These are phyloP conservation scores for Triticum urartu DNA, from an alignment of 176 grass and related monocot species.

Conservation along the genomic window DNA sequence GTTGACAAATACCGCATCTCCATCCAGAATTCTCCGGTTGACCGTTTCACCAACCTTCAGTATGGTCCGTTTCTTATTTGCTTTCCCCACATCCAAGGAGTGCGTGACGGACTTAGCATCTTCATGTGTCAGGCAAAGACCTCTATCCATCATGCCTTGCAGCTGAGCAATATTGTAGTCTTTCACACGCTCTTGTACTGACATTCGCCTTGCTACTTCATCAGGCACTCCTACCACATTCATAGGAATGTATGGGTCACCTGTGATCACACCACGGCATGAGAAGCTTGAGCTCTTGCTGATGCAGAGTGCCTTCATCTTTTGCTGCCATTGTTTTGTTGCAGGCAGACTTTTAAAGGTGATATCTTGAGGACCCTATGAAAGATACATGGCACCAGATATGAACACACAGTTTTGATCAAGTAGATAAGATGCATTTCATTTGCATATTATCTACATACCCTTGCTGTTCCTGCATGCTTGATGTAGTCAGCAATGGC, in stretches of 20 bases:
- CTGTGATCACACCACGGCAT: slow-evolving; percentile 59
- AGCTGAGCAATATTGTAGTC: slow-evolving; percentile 45
- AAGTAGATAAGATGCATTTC: not conserved
- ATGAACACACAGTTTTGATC: slow-evolving; percentile 6
- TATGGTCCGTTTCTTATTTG: slow-evolving; percentile 36
- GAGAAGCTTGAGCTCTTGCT: slow-evolving; percentile 66
- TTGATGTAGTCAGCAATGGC: slow-evolving; percentile 50
- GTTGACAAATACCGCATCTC: slow-evolving; percentile 64
- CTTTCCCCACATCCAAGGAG: slow-evolving; percentile 36
- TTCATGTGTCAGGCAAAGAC: slow-evolving; percentile 54
- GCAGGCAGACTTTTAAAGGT: slow-evolving; percentile 29
- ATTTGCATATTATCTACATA: slow-evolving; percentile 23
- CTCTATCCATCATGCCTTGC: slow-evolving; percentile 44
- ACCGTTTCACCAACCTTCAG: slow-evolving; percentile 56
- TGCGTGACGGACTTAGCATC: slow-evolving; percentile 39
- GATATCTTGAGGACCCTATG: slow-evolving; percentile 39
- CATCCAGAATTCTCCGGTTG: slow-evolving; percentile 51
- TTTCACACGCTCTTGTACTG: slow-evolving; percentile 53
- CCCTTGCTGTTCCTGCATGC: slow-evolving; percentile 49
- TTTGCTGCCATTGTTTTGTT: slow-evolving; percentile 60
- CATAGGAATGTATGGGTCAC: slow-evolving; percentile 63
- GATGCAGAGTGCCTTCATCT: slow-evolving; percentile 59
- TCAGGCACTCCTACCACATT: slow-evolving; percentile 54
- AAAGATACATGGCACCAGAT: slow-evolving; percentile 11
- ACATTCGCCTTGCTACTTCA: slow-evolving; percentile 57